Evolutionary conservation across 1,284 basidiomycete species (phyloP).

Genomic region (Porodaedalea pini): DNA sequence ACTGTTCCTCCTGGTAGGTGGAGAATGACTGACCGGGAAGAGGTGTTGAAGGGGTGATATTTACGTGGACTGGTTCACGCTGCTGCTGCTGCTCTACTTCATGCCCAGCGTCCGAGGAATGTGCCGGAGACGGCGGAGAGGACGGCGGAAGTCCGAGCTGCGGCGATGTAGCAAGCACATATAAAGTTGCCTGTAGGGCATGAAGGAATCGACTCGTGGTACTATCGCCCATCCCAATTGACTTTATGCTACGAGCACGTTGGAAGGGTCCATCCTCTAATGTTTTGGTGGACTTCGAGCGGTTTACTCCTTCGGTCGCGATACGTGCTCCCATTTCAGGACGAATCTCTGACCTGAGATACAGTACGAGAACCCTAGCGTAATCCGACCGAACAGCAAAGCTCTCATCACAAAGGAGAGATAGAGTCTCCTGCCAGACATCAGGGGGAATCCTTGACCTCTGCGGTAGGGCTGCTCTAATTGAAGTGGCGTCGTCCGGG

Average conservation of each 20-base stretch:
- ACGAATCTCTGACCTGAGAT: slow-evolving; percentile 72
- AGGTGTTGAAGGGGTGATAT: slow-evolving; percentile 38
- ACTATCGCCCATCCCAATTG: slow-evolving; percentile 60
- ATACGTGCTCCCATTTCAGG: slow-evolving; percentile 21
- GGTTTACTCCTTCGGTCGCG: slow-evolving; percentile 28
- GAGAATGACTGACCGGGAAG: slow-evolving; percentile 29
- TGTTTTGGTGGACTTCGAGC: slow-evolving; percentile 40
- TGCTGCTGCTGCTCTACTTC: background rate
- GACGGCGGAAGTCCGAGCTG: slow-evolving; percentile 47
- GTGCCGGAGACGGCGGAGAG: slow-evolving; percentile 41
- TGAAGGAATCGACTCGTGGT: slow-evolving; percentile 65
- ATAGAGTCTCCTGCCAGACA: slow-evolving; percentile 86
- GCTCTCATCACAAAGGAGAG: slow-evolving; percentile 74
- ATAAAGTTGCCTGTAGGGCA: slow-evolving; percentile 74
- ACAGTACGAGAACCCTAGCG: slow-evolving; percentile 65
- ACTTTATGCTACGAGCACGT: slow-evolving; percentile 43
- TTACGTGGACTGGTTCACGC: slow-evolving; percentile 28
- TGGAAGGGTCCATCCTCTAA: slow-evolving; percentile 32
- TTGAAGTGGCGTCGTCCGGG: slow-evolving; percentile 17
- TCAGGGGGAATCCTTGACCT: slow-evolving; percentile 76
- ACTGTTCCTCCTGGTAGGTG: slow-evolving; percentile 17
- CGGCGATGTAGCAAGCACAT: slow-evolving; percentile 70
- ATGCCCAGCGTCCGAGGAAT: slow-evolving; percentile 27
- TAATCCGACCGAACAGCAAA: slow-evolving; percentile 76
- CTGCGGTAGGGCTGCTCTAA: slow-evolving; percentile 38